These are phyloP conservation scores for Melocanna baccifera DNA, from an alignment of 176 grass and related monocot genomes.

Conservation along the genomic window DNA sequence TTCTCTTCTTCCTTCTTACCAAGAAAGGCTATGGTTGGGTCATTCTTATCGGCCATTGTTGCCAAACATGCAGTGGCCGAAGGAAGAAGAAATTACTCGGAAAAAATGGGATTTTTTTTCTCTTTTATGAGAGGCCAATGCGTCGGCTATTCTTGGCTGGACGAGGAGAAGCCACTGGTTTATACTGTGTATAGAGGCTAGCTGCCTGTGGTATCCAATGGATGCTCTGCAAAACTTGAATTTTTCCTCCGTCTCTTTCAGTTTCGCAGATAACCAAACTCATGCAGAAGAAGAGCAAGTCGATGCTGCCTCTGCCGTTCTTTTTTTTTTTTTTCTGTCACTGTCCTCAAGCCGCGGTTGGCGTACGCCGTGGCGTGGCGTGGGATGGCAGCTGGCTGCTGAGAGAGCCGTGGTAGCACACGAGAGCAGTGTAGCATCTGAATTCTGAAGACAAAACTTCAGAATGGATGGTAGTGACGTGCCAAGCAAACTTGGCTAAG, in stretches of 20 bases:
- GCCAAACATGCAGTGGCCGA: background rate
- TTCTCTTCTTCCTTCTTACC: slow-evolving; percentile 16
- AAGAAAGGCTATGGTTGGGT: slow-evolving; percentile 27
- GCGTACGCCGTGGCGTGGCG: no score
- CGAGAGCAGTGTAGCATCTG: no score
- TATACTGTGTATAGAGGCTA: background rate
- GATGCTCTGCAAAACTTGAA: slow-evolving; percentile 26
- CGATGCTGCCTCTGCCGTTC: no score
- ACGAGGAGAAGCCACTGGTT: background rate
- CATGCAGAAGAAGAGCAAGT: background rate
- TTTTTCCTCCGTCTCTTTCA: slow-evolving; percentile 24
- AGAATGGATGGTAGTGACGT: no score
- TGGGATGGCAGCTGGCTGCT: no score
- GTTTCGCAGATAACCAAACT: no score
- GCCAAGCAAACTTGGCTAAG: no score
- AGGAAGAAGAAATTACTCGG: no score
- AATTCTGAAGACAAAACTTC: no score
- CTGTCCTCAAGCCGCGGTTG: no score
- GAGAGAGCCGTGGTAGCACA: no score
- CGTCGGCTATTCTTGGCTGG: slow-evolving; percentile 23
- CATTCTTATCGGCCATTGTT: background rate
- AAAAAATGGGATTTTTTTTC: background rate
- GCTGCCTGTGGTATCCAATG: background rate
- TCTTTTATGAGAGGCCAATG: background rate
- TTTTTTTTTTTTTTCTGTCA: no score